These are phyloP conservation scores for Silene latifolia DNA, from an alignment of 148 eudicot species.

Conservation along the genomic window DNA sequence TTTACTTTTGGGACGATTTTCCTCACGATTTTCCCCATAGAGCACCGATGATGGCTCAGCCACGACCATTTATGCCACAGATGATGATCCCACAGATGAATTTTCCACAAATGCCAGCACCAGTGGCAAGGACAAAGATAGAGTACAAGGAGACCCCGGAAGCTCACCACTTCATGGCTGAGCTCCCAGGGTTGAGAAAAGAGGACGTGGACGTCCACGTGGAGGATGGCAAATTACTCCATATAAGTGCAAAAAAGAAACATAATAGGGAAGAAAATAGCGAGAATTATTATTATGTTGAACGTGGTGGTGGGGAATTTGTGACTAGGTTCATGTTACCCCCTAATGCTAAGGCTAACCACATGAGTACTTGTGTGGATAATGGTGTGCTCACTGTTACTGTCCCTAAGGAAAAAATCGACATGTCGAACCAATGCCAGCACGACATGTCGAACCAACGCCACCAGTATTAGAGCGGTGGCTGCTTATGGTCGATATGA, in stretches of 20 bases:
- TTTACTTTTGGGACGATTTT: constrained; percentile 34
- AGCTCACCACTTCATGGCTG: constrained; percentile 35
- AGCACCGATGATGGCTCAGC: constrained; percentile 12
- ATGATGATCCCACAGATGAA: neutral
- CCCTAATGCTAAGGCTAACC: constrained; percentile 25
- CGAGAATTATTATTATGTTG: constrained; percentile 31
- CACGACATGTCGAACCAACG: neutral
- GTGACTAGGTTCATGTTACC: constrained; percentile 37
- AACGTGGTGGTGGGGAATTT: constrained; percentile 34
- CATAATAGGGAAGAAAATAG: constrained; percentile 35
- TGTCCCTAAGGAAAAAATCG: constrained; percentile 24
- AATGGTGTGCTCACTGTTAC: constrained; percentile 31
- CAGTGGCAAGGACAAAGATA: constrained; percentile 18
- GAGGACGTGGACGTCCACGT: constrained; percentile 43
- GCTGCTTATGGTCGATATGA: no score
- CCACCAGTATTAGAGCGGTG: no score
- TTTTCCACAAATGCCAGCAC: neutral
- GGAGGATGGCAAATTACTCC: constrained; percentile 27
- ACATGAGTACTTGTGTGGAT: constrained; percentile 26
- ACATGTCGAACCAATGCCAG: neutral
- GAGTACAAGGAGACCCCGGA: constrained; percentile 40
- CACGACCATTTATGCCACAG: neutral
- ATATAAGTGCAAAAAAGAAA: constrained; percentile 32
- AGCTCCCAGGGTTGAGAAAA: constrained; percentile 33
- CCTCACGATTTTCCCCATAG: constrained; percentile 14